Evolutionary conservation across 495 filamentous ascomycete species (phyloP), one percentile per base, ranked within the genome.

Genomic region (Penicillium subrubescens): DNA sequence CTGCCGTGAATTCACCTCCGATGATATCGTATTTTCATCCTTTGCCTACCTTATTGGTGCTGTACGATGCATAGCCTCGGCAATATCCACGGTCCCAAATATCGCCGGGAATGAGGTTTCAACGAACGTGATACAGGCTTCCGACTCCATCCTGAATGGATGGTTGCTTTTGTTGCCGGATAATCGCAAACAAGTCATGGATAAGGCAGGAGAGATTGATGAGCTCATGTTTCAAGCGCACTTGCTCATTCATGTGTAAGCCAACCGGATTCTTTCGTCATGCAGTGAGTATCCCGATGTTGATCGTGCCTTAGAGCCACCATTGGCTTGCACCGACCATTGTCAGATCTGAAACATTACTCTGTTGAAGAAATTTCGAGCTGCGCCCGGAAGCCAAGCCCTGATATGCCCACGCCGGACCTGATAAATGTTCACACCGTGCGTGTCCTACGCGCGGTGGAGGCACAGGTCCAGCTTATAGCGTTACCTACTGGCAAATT

Each of bases 41-140:
- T 92, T 90, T 62, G 81, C 90, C 5, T 93, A 94, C 67, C 88
- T 91, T 12, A 86, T 94, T 56, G 80, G 82, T 41, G 80, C 82
- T 15, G 75, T 82, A 6, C 78, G 71, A 21, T 72, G 75, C 48
- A 53, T 66, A 0, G 75, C 65, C 19, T 37, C 12, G 35, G 35
- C 35, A 39, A 39, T 77, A 58, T 69, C 67, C 1, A 60, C 60
- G 29, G 54, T 33, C 11, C 35, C 35, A 39, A 39, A 15, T 6
- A 50, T 56, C 2, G 62, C 64, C 0, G 57, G 8, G 0, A 67
- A 59, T 15, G 71, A 75, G 56, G 73, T 72, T 53, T 75, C 75
- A 17, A 52, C 37, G 21, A 59, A 67, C 8, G 31, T 75, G 0
- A 67, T 77, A 11, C 75, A 77, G 35, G 60, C 68, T 17, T 72